A percentile compares a stretch with the other conserved stretches of the same genome.
Evolutionary conservation across 1,284 basidiomycete species (phyloP).

Genomic region (Trametes pubescens): DNA sequence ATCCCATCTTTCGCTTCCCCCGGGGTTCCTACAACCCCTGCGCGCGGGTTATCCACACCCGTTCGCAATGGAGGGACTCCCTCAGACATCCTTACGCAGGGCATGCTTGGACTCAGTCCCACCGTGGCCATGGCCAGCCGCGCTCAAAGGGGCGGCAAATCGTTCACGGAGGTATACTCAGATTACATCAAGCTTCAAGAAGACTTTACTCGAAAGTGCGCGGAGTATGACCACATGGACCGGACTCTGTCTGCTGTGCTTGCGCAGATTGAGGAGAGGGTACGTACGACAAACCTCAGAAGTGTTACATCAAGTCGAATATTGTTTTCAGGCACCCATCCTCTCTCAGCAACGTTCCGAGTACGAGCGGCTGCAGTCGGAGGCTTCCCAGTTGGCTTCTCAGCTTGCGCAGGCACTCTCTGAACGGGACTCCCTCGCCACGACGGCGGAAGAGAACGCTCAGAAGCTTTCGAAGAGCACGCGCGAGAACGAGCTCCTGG

Average conservation of each 20-base stretch:
- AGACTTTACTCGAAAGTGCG: constrained; percentile 77
- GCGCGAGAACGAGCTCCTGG: constrained; percentile 77
- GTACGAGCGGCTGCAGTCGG: constrained; percentile 80
- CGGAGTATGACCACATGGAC: constrained; percentile 86
- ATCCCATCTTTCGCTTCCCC: constrained; percentile 52
- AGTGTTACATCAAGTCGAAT: constrained; percentile 11
- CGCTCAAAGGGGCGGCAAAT: constrained; percentile 81
- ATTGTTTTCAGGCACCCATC: constrained; percentile 74
- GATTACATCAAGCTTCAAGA: constrained; percentile 88
- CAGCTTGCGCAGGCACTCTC: constrained; percentile 79
- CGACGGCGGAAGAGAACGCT: constrained; percentile 59
- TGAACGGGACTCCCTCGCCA: constrained; percentile 67
- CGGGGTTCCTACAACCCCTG: constrained; percentile 47
- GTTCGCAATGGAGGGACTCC: constrained; percentile 49
- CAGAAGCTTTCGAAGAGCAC: constrained; percentile 69
- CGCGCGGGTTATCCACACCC: constrained; percentile 50
- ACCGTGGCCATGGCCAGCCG: constrained; percentile 86
- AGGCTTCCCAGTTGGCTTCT: constrained; percentile 81
- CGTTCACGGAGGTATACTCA: constrained; percentile 91
- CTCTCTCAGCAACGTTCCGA: constrained; percentile 88
- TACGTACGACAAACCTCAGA: constrained; percentile 48
- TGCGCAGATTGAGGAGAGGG: constrained; percentile 88
- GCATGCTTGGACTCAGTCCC: constrained; percentile 76
- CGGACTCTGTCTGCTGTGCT: constrained; percentile 77
- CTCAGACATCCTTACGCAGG: constrained; percentile 53